Evolutionary conservation across 2,329 filamentous ascomycete genomes (phyloP).

Genomic region (Penicillium griseofulvum): DNA sequence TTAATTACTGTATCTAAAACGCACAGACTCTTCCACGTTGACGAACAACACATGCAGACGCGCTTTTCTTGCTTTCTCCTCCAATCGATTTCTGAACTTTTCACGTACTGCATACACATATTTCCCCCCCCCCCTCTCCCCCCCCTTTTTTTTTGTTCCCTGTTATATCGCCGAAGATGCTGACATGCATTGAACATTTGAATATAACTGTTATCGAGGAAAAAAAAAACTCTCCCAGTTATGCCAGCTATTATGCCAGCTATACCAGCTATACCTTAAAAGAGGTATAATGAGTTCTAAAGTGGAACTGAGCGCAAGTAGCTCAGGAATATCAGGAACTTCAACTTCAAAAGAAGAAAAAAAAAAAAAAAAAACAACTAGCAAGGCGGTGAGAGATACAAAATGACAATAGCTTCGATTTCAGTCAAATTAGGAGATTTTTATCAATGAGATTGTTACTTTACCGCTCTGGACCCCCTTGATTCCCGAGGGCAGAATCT

Average conservation of each 20-base stretch:
- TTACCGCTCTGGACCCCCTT: conserved; percentile 10
- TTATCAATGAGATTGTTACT: conserved; percentile 7
- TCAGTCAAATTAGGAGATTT: conserved; percentile 9
- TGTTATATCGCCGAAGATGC: background rate
- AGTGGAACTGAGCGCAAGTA: background rate
- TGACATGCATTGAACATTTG: background rate
- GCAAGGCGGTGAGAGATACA: conserved; percentile 9
- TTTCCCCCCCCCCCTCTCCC: too few relatives aligned
- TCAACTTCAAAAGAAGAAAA: background rate
- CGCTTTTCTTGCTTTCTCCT: conserved; percentile 4
- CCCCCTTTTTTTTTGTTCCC: background rate
- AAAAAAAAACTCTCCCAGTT: too few relatives aligned
- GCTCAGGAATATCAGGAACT: too few relatives aligned
- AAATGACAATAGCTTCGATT: conserved; percentile 13
- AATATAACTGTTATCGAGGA: too few relatives aligned
- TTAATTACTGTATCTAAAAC: background rate
- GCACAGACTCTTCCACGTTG: conserved; percentile 9
- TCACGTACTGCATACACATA: background rate
- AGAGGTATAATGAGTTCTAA: too few relatives aligned
- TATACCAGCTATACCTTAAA: too few relatives aligned
- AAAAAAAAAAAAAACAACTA: background rate
- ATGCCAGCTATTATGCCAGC: too few relatives aligned
- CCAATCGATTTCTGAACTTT: conserved; percentile 17
- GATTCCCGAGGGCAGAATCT: conserved; percentile 7
- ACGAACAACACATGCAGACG: conserved; percentile 10